phyloP scores from a whole-genome alignment of 2,329 filamentous ascomycete genomes.

The Colletotrichum limetticola region DNA sequence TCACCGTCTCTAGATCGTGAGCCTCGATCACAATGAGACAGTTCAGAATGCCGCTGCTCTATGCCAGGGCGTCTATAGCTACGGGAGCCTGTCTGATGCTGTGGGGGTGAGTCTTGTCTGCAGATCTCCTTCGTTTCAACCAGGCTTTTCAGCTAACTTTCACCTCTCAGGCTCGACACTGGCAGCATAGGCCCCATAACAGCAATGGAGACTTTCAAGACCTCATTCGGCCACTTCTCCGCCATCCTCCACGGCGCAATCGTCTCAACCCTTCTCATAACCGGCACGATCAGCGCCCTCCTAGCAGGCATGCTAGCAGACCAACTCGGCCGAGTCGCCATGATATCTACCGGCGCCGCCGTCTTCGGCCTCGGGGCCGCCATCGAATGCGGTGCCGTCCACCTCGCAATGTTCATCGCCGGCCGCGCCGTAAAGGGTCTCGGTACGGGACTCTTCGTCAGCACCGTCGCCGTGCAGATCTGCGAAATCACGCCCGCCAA shows the following conservation, averaged over 20 bases:
- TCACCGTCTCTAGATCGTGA: background rate
- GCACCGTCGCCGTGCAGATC: slow-evolving; percentile 62
- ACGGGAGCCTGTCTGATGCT: background rate
- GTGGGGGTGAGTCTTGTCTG: background rate
- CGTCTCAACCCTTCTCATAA: slow-evolving; percentile 68
- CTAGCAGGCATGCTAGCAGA: slow-evolving; percentile 66
- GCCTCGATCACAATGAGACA: background rate
- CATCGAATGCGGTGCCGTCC: slow-evolving; percentile 48
- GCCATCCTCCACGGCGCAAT: slow-evolving; percentile 67
- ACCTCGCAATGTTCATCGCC: slow-evolving; percentile 62
- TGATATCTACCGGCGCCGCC: slow-evolving; percentile 60
- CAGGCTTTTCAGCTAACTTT: background rate
- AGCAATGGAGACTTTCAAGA: slow-evolving; percentile 62
- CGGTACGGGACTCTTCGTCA: slow-evolving; percentile 67
- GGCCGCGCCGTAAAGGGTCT: slow-evolving; percentile 66
- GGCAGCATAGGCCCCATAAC: slow-evolving; percentile 70
- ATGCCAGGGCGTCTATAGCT: slow-evolving; percentile 14
- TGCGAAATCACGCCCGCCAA: slow-evolving; percentile 67
- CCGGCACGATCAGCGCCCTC: slow-evolving; percentile 67
- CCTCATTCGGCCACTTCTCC: slow-evolving; percentile 61
- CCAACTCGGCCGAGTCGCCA: slow-evolving; percentile 62
- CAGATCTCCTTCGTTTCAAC: background rate
- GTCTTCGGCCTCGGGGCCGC: slow-evolving; percentile 64
- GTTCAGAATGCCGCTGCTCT: slow-evolving; percentile 11
- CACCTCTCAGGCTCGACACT: slow-evolving; percentile 43